Percentiles rank a stretch among this genome's conserved stretches.
Conservation (phyloP, 805 yeast species). For the Cyberlindnera japonica region DNA sequence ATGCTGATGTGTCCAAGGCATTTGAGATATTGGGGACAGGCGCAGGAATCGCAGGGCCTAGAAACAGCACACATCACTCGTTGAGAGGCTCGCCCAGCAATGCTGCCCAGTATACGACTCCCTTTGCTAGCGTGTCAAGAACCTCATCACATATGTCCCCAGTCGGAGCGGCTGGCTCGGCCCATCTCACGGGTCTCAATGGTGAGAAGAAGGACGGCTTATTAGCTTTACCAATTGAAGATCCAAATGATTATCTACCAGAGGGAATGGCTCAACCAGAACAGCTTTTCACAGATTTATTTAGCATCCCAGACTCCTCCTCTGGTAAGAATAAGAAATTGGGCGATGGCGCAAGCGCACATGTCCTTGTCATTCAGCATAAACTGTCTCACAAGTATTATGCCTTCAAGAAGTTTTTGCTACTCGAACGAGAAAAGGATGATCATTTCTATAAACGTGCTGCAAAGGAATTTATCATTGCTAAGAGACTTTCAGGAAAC, state of each 20-base stretch:
- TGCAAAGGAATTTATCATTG: constrained; percentile 58
- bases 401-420: constrained; percentile 63
- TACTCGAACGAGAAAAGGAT: constrained; percentile 59
- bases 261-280: constrained; percentile 44
- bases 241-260: constrained; percentile 66
- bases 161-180: constrained; percentile 6
- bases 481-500: constrained; percentile 49
- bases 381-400: constrained; percentile 39
- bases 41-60: constrained; percentile 7
- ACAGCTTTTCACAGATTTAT: constrained; percentile 51
- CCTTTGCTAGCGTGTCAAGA: constrained; percentile 28
- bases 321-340: constrained; percentile 42
- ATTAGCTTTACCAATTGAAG: constrained; percentile 57
- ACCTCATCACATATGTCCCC: constrained; percentile 26
- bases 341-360: constrained; percentile 73
- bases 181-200: constrained; percentile 12
- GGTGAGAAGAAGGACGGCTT: constrained; percentile 45
- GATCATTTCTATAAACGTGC: constrained; percentile 64
- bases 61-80: constrained; percentile 9
- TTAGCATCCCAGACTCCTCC: constrained; percentile 38
- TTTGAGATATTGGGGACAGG: constrained; percentile 11
- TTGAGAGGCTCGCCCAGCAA: background rate
- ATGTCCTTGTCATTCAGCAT: constrained; percentile 49
- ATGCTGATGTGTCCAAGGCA: background rate
- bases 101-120: background rate